Evolutionary conservation across 2,329 filamentous ascomycete species (phyloP).

Genomic region (Cercospora nicotianae): DNA sequence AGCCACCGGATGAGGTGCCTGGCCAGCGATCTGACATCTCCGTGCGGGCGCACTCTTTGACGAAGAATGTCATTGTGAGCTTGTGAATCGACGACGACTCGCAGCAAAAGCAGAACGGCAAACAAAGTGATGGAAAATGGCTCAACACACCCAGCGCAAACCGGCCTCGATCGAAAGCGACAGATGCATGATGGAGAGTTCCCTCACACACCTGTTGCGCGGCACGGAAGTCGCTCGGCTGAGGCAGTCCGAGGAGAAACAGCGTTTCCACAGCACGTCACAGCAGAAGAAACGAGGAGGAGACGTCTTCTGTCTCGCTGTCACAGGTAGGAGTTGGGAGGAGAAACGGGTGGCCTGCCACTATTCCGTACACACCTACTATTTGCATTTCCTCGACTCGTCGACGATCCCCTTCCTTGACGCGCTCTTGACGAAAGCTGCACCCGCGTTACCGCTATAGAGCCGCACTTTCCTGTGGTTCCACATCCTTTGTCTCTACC

Average conservation of each 20-base stretch:
- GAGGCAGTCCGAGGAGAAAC: constrained; percentile 6
- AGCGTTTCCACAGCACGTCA: constrained; percentile 9
- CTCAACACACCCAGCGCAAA: neutral
- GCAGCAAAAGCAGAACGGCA: neutral
- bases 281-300: neutral
- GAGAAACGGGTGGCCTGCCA: neutral
- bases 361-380: neutral
- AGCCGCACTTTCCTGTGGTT: constrained; percentile 2
- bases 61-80: neutral
- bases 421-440: neutral
- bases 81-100: neutral
- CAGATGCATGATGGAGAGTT: neutral
- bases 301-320: neutral
- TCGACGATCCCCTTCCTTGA: neutral
- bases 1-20: neutral
- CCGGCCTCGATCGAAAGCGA: neutral
- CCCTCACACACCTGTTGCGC: neutral
- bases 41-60: neutral
- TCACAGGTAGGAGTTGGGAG: neutral
- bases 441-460: constrained; percentile 3
- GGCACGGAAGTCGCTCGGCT: constrained; percentile 9
- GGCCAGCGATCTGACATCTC: constrained; percentile 1
- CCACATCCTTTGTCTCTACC: neutral
- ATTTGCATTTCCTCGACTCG: neutral
- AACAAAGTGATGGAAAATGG: neutral